These are phyloP conservation scores for Aureobasidium sp. DNA, from an alignment of 2,329 filamentous ascomycete species.

Conservation along the genomic window DNA sequence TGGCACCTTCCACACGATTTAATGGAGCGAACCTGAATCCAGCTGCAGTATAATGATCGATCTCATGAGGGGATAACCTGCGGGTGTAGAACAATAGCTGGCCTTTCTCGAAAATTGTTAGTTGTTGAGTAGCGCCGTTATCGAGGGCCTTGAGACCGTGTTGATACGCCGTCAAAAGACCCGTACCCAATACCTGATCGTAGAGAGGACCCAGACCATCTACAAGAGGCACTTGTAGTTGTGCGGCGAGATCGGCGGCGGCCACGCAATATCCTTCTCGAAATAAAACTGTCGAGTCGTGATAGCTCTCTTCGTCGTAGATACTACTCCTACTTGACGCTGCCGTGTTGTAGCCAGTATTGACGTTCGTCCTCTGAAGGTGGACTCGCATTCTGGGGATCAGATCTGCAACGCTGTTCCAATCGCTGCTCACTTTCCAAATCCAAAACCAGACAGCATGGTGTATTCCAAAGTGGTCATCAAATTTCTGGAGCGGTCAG, in stretches of 20 bases:
- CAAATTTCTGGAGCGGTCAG: conserved; percentile 41
- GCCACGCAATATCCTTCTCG: conserved; percentile 77
- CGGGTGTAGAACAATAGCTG: conserved; percentile 75
- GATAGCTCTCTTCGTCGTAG: conserved; percentile 50
- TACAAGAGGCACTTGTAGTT: conserved; percentile 51
- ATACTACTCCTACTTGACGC: conserved; percentile 23
- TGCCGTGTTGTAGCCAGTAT: conserved; percentile 24
- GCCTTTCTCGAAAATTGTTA: conserved; percentile 52
- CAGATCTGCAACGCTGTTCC: conserved; percentile 59
- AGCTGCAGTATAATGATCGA: conserved; percentile 55
- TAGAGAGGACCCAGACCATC: conserved; percentile 56
- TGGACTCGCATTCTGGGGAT: conserved; percentile 66
- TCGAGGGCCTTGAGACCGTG: conserved; percentile 6
- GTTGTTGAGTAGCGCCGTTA: conserved; percentile 8
- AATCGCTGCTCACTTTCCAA: conserved; percentile 71
- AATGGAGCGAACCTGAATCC: conserved; percentile 73
- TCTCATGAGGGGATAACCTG: conserved; percentile 50
- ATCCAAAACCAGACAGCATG: conserved; percentile 85
- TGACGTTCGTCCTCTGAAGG: conserved; percentile 39
- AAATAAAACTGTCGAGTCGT: conserved; percentile 68
- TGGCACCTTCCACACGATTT: conserved; percentile 57
- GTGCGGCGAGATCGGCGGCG: conserved; percentile 62
- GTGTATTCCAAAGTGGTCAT: conserved; percentile 65
- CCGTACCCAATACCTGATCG: conserved; percentile 66
- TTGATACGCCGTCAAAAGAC: conserved; percentile 20